Percentiles rank a stretch among this genome's conserved stretches.
phyloP scores from a whole-genome alignment of 2,329 filamentous ascomycete species.

The Cercospora sesami region DNA sequence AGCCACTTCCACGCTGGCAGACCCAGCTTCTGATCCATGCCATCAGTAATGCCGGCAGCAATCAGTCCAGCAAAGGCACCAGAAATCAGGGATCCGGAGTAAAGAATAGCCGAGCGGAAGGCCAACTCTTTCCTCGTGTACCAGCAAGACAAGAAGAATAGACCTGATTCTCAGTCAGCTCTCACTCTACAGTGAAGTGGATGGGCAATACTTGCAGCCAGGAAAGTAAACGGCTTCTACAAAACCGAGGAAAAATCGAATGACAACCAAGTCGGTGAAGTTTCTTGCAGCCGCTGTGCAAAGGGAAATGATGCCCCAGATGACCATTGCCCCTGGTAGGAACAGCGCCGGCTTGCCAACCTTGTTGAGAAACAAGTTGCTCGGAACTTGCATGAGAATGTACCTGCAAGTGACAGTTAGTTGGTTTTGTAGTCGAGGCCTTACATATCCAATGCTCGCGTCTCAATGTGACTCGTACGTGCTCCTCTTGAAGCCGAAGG shows the following conservation, averaged over 20 bases:
- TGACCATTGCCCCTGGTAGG: slow-evolving; percentile 37
- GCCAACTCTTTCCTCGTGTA: slow-evolving; percentile 56
- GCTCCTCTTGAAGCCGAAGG: neutral
- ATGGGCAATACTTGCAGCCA: slow-evolving; percentile 36
- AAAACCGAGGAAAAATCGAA: slow-evolving; percentile 44
- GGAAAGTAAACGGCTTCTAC: slow-evolving; percentile 51
- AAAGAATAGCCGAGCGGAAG: slow-evolving; percentile 55
- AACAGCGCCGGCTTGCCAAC: slow-evolving; percentile 39
- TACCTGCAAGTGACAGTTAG: slow-evolving; percentile 13
- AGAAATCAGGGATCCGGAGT: slow-evolving; percentile 52
- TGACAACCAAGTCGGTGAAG: slow-evolving; percentile 41
- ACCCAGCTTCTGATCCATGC: slow-evolving; percentile 39
- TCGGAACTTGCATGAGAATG: slow-evolving; percentile 41
- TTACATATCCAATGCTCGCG: neutral
- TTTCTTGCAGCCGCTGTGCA: slow-evolving; percentile 39
- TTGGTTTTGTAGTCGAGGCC: neutral
- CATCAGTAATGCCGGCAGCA: slow-evolving; percentile 52
- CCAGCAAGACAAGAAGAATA: slow-evolving; percentile 55
- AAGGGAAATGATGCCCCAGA: slow-evolving; percentile 41
- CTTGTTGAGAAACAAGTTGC: slow-evolving; percentile 42
- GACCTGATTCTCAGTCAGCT: slow-evolving; percentile 4
- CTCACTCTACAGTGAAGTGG: neutral
- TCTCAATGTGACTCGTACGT: neutral
- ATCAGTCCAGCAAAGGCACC: slow-evolving; percentile 57
- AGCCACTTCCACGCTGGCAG: slow-evolving; percentile 40